These are phyloP conservation scores for Yamadazyma sp. DNA, from an alignment of 805 yeast genomes.

Conservation along the genomic window DNA sequence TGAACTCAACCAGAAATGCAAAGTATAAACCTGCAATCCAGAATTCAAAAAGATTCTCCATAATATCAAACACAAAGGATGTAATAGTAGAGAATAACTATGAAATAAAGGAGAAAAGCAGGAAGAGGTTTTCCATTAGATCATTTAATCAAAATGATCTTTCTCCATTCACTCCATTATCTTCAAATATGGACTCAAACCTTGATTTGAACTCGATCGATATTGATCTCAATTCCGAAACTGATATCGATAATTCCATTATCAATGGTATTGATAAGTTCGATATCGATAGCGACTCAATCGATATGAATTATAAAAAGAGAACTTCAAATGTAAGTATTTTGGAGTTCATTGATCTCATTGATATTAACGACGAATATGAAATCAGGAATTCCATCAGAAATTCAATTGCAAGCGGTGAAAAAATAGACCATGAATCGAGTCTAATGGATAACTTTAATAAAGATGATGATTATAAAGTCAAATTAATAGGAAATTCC, in stretches of 20 bases:
- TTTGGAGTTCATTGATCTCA: slow-evolving; percentile 12
- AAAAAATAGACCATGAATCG: neutral
- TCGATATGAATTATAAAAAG: slow-evolving; percentile 4
- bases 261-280: too few relatives aligned
- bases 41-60: neutral
- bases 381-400: too few relatives aligned
- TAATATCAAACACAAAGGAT: neutral
- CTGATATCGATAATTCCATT: slow-evolving; percentile 1
- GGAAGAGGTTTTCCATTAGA: slow-evolving; percentile 8
- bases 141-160: slow-evolving; percentile 2
- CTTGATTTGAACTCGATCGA: too few relatives aligned
- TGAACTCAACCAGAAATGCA: neutral
- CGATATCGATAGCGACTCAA: too few relatives aligned
- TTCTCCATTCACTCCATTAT: slow-evolving; percentile 11
- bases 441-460: slow-evolving; percentile 6
- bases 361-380: too few relatives aligned
- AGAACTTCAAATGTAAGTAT: slow-evolving; percentile 10
- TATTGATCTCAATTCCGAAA: slow-evolving; percentile 1
- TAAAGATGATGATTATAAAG: slow-evolving; percentile 6
- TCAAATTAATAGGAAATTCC: slow-evolving; percentile 3
- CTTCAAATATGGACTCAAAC: slow-evolving; percentile 5
- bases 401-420: too few relatives aligned
- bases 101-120: neutral
- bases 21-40: neutral
- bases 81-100: neutral